Percentiles rank a stretch among this genome's conserved stretches.
Conservation (phyloP, 2,329 filamentous ascomycete species). For the Parasarocladium wereldwijsianum region DNA sequence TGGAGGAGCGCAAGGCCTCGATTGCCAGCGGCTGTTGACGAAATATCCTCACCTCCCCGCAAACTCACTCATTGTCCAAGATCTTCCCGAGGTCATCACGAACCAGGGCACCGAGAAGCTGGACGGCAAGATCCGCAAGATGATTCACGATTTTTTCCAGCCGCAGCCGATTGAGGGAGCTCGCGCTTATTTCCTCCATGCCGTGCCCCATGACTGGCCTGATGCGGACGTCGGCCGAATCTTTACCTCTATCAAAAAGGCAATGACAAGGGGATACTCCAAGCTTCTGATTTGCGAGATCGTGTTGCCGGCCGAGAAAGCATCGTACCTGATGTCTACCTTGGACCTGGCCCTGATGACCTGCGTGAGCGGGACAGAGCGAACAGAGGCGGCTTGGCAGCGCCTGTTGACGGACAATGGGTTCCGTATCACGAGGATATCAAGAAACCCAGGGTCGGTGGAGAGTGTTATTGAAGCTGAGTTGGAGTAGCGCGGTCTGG, state of each 20-base stretch:
- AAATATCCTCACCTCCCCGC: slow-evolving; percentile 17
- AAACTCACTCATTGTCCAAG: slow-evolving; percentile 20
- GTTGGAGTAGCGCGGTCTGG: too few relatives aligned
- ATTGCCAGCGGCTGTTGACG: slow-evolving; percentile 16
- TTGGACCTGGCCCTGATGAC: slow-evolving; percentile 22
- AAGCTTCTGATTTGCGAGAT: slow-evolving; percentile 21
- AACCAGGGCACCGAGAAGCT: slow-evolving; percentile 8
- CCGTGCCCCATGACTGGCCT: slow-evolving; percentile 22
- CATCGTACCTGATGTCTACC: slow-evolving; percentile 14
- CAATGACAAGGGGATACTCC: slow-evolving; percentile 19
- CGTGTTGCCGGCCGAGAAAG: slow-evolving; percentile 16
- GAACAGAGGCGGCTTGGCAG: slow-evolving; percentile 15
- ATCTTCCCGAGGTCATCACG: slow-evolving; percentile 21
- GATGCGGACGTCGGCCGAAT: slow-evolving; percentile 15
- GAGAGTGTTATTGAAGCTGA: slow-evolving; percentile 8
- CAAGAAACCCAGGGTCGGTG: slow-evolving; percentile 11
- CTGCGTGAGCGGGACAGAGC: slow-evolving; percentile 13
- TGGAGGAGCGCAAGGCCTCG: slow-evolving; percentile 22
- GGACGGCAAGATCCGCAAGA: slow-evolving; percentile 7
- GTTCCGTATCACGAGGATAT: slow-evolving; percentile 14
- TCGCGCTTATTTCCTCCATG: slow-evolving; percentile 20
- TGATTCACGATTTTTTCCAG: slow-evolving; percentile 12
- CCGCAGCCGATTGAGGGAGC: slow-evolving; percentile 11
- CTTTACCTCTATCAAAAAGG: slow-evolving; percentile 15
- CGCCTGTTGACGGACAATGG: slow-evolving; percentile 12